Base-by-base conservation (phyloP, 2,329 filamentous ascomycete genomes). In the Tolypocladium tropicale region DNA sequence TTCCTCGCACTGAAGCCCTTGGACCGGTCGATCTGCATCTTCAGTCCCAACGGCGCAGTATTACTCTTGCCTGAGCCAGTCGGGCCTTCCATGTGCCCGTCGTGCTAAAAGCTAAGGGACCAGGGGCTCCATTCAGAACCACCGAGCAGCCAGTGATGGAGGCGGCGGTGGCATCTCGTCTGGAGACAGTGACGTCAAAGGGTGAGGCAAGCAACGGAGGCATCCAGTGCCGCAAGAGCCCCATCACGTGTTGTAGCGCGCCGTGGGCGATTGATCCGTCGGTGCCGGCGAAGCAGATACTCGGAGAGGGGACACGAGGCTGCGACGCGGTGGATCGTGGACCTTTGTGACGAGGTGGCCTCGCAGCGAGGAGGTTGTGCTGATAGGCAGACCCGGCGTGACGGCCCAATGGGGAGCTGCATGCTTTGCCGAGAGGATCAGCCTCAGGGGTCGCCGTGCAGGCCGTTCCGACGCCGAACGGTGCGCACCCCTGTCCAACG, bases 191-290 rank as follows among this genome's bases (percentile, higher is more conserved):
- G 51, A 39, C 34, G 51, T 52, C 51, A 53, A 37, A 18, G 23
- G 37, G 34, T n/a, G 49, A 32, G 34, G 52, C 48, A 11, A n/a
- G 30, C 32, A 32, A 34, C 43, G 41, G 23, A 21, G 18, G 4
- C 43, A n/a, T 48, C 12, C 16, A 21, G 25, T 11, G 46, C 18
- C 25, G 18, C 18, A 37, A 10, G 25, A 28, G 14, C 23, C 39
- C 18, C 32, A 39, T 57, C 56, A 55, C 53, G 56, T 57, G 41
- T 55, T 53, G 43, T 53, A 14, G 41, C 25, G 50, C 30, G 41
- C 34, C 43, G 28, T n/a, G 4, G 46, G 43, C 46, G 30, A 10
- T 41, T 37, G 56, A 33, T 11, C 39, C 34, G 32, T 50, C 32
- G 4, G 28, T 51, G 56, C 49, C 37, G 54, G 25, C 51, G 28